phyloP scores from a whole-genome alignment of 306 rosid genomes.

The Vigna nakashimae region DNA sequence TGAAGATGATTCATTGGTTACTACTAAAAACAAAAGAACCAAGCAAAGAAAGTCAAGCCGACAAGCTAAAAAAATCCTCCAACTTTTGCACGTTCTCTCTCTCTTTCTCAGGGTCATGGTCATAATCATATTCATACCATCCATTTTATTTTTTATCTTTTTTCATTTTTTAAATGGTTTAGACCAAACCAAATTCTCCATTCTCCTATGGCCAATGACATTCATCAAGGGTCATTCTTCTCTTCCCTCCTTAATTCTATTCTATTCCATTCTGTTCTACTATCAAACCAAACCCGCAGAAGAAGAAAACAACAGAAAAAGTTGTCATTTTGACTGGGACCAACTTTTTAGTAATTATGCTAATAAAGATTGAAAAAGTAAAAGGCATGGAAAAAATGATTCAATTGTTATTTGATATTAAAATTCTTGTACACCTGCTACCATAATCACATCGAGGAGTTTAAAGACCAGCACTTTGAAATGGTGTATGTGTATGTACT shows the following conservation, averaged over 20 bases:
- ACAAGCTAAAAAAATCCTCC: constrained; percentile 22
- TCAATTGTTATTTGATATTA: constrained; percentile 3
- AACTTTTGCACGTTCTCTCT: constrained; percentile 43
- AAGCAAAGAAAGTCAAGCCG: constrained; percentile 35
- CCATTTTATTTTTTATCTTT: constrained; percentile 1
- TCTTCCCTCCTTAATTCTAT: constrained; percentile 12
- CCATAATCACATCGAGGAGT: constrained; percentile 32
- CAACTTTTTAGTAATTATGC: not conserved
- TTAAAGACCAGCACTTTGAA: constrained; percentile 13
- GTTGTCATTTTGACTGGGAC: constrained; percentile 44
- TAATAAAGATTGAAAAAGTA: not conserved
- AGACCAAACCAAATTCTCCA: constrained; percentile 25
- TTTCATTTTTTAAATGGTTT: not conserved
- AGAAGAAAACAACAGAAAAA: not conserved
- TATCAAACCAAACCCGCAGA: constrained; percentile 14
- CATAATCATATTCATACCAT: constrained; percentile 47
- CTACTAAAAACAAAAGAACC: constrained; percentile 8
- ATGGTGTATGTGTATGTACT: not conserved
- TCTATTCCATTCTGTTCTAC: not conserved
- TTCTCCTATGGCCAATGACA: constrained; percentile 35
- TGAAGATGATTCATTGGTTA: not conserved
- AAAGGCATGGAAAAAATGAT: constrained; percentile 4
- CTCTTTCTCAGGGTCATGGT: constrained; percentile 25
- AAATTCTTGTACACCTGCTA: constrained; percentile 7
- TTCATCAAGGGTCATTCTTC: constrained; percentile 38